Percentiles rank a stretch among this genome's conserved stretches.
phyloP scores from a whole-genome alignment of 441 rosid genomes.

The Populus tomentosa region DNA sequence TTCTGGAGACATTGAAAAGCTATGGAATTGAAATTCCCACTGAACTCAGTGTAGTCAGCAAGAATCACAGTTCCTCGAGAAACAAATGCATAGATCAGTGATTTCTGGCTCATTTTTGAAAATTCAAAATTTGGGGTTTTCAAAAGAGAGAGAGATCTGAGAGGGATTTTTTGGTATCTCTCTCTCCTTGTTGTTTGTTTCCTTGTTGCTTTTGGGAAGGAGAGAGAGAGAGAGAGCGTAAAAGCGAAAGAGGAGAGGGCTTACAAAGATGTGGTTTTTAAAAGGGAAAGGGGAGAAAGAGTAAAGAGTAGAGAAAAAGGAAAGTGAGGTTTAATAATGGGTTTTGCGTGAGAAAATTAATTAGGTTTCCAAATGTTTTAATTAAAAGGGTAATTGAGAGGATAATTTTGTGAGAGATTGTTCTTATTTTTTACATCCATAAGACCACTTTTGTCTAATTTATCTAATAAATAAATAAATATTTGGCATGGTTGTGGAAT shows the following conservation, averaged over 20 bases:
- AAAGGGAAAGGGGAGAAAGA: neutral
- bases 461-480: too few species aligned
- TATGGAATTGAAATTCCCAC: conserved; percentile 62
- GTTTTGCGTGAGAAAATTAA: neutral
- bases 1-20: conserved; percentile 84
- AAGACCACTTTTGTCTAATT: neutral
- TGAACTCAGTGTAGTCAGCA: conserved; percentile 65
- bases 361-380: neutral
- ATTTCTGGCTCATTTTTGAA: conserved; percentile 46
- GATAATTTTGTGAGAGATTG: neutral
- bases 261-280: neutral
- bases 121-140: neutral
- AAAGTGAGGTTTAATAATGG: conserved; percentile 2
- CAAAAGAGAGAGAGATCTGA: neutral
- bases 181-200: neutral
- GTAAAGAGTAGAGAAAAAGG: neutral
- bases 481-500: too few species aligned
- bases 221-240: neutral
- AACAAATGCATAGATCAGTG: conserved; percentile 76
- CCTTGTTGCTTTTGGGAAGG: neutral
- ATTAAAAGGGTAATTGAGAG: neutral
- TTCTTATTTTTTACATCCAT: neutral
- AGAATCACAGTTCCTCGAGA: conserved; percentile 57
- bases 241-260: neutral
- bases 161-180: neutral